Evolutionary conservation across 345 rosid species (phyloP), one percentile per base, ranked within the genome.

Genomic region (Arabis hirsuta): DNA sequence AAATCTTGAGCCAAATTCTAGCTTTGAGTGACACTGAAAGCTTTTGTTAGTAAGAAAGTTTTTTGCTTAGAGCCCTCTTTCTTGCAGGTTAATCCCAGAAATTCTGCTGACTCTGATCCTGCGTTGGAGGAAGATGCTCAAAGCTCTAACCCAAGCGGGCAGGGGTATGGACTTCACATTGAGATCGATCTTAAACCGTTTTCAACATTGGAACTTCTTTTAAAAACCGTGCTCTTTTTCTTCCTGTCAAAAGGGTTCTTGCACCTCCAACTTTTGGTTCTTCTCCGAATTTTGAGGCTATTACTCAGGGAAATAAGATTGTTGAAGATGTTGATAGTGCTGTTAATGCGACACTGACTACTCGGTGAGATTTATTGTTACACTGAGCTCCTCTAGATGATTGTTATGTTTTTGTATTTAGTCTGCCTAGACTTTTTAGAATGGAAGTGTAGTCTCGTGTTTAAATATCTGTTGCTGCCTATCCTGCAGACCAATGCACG

Each of bases 181-280:
- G 61, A 32, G 14, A 63, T 73, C 2, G 12, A 29, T 54, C n/a
- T 54, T 60, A 16, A 19, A 20, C 14, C 50, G 36, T 56, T 9
- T 73, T 63, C 52, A n/a, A 48, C 12, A 13, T 5, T 52, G 32
- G 45, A 0, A 3, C 22, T 39, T 45, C 8, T 55, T 73, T 60
- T 31, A 60, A 53, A 56, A 56, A 12, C 2, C 64, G 62, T 50
- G 63, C 1, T 5, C 6, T 32, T 32, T 72, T 74, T 36, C 61
- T 55, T 80, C 19, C 55, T 67, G 69, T 44, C 22, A 59, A 31
- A 83, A 91, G 97, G 45, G 74, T 79, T 57, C 95, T 86, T 77
- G 88, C 93, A 58, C 96, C 97, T n/a, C 97, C 99, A 24, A 91
- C 98, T 43, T 95, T 95, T 86, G 97, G 99, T 66, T 87, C 96